Evolutionary conservation across 177 flowering plant genomes (phyloP), one percentile per base, ranked within the genome.

Genomic region (Telopea speciosissima): DNA sequence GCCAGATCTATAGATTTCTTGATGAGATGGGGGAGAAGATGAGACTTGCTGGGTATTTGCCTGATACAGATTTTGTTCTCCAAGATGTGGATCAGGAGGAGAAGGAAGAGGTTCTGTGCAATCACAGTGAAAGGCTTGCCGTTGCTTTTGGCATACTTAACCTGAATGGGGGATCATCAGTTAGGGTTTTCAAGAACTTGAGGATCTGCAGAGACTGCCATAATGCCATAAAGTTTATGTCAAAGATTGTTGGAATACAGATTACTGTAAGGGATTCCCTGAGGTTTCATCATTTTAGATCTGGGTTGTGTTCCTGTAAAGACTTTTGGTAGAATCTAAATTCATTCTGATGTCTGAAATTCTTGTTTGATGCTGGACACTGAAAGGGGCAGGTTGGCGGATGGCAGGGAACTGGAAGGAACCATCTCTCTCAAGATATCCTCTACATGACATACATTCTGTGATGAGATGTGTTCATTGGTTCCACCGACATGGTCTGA

Each of bases 1-100:
- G 75, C 42, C 68, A 80, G 52, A 83, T 86, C 12, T 77, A 79
- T 49, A 49, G n/a, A 33, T 86, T 85, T 69, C 77, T 86, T 49
- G 80, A 77, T 65, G 81, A 81, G 14, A 61, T 86, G 52, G 69
- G 78, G 24, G 73, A 80, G 68, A 83, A 85, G 79, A 82, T 85
- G 85, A 83, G 77, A 68, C 44, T 77, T 36, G 80, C 77, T 0
- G 89, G 88, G 28, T 83, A 81, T 66, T 8, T 58, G 11, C 90
- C 90, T 25, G 68, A 82, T 67, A 82, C 83, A 67, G 87, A 84
- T 28, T 85, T 78, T 81, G 88, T 85, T 65, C 76, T 84, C 26
- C 88, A 88, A 75, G 87, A 86, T 82, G 79, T 86, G 54, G 82
- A 82, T 72, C 76, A 78, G 70, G 88, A 88, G 72, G 88, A 85